A percentile compares a stretch with the other conserved stretches of the same genome.
These are phyloP conservation scores for Marchantia polymorpha DNA, from an alignment of 225 moss, liverwort and hornwort genomes.

Conservation along the genomic window DNA sequence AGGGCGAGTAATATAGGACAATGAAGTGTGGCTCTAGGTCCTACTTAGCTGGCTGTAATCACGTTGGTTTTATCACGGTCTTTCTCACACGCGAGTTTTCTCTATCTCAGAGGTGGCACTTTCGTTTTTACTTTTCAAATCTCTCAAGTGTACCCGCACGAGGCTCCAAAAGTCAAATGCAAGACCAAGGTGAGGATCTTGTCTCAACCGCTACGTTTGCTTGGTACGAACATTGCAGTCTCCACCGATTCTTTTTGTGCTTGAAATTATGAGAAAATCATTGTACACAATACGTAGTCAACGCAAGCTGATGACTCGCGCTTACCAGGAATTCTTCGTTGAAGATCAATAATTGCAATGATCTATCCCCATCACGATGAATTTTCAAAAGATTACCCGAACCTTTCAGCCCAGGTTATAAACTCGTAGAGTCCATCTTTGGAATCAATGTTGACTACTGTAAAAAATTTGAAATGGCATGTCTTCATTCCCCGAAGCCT, in stretches of 20 bases:
- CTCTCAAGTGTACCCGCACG: constrained; percentile 96
- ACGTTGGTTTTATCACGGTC: background rate
- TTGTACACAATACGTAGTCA: too few species aligned
- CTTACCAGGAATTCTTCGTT: constrained; percentile 47
- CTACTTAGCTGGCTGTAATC: background rate
- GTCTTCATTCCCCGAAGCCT: too few species aligned
- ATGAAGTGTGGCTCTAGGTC: background rate
- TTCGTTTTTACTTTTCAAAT: constrained; percentile 92
- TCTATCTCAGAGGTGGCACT: constrained; percentile 73
- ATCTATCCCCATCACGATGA: too few species aligned
- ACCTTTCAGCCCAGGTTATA: too few species aligned
- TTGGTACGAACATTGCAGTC: too few species aligned
- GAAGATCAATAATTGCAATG: constrained; percentile 52
- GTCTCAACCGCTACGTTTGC: too few species aligned
- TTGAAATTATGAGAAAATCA: too few species aligned
- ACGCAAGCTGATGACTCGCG: constrained; percentile 39
- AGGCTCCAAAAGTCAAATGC: constrained; percentile 98
- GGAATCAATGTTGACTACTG: too few species aligned
- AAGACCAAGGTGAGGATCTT: constrained; percentile 77
- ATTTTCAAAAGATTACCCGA: too few species aligned
- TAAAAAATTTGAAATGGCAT: too few species aligned
- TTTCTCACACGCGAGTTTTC: background rate
- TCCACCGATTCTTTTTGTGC: too few species aligned
- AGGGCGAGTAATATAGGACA: background rate
- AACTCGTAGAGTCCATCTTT: too few species aligned